Conservation (phyloP, 2,329 filamentous ascomycete genomes). For the Diaporthe citriasiana region DNA sequence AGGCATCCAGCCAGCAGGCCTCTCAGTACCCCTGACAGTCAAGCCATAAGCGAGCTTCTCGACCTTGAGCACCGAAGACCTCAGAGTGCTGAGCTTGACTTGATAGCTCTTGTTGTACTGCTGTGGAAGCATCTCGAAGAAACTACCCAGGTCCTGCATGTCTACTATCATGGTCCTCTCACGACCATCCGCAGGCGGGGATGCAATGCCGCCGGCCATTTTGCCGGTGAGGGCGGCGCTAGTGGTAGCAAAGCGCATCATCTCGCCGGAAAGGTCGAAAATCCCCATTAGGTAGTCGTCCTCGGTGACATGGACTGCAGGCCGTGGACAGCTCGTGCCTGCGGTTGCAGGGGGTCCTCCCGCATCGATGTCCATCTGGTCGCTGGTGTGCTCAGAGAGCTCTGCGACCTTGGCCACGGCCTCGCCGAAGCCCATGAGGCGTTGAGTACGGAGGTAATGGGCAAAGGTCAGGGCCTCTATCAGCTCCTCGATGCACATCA, state of each 20-base stretch:
- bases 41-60: slow-evolving; percentile 92
- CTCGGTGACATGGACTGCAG: slow-evolving; percentile 74
- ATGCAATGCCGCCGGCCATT: slow-evolving; percentile 52
- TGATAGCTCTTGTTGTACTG: slow-evolving; percentile 70
- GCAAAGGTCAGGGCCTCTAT: slow-evolving; percentile 92
- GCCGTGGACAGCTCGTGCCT: slow-evolving; percentile 38
- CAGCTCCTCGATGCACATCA: slow-evolving; percentile 93
- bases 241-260: slow-evolving; percentile 97
- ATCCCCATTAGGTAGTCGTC: slow-evolving; percentile 92
- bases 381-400: slow-evolving; percentile 46
- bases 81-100: slow-evolving; percentile 90
- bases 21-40: slow-evolving; percentile 86
- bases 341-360: slow-evolving; percentile 46
- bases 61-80: slow-evolving; percentile 91
- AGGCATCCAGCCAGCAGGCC: slow-evolving; percentile 92
- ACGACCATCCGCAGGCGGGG: slow-evolving; percentile 47
- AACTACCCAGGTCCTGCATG: slow-evolving; percentile 81
- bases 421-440: slow-evolving; percentile 77
- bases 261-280: slow-evolving; percentile 93
- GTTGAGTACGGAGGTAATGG: slow-evolving; percentile 86
- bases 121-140: slow-evolving; percentile 81
- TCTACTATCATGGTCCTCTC: slow-evolving; percentile 80
- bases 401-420: slow-evolving; percentile 63
- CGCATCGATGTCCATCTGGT: slow-evolving; percentile 52
- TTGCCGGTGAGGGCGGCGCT: slow-evolving; percentile 81